Conservation (phyloP, 1,139 yeast genomes). For the Yamadazyma diospyri region DNA sequence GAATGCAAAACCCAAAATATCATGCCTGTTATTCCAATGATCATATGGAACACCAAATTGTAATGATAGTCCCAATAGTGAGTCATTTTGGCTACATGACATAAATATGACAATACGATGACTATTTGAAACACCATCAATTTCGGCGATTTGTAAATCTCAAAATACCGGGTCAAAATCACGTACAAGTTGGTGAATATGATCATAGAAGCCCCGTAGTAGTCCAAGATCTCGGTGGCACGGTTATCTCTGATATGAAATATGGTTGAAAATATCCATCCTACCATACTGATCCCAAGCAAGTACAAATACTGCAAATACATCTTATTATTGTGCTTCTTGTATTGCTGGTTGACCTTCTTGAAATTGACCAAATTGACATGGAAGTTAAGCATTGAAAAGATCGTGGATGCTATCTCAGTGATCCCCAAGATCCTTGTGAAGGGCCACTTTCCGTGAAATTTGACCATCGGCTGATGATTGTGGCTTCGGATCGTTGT, state of each 20-base stretch:
- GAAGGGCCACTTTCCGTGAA: conserved; percentile 49
- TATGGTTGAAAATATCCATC: conserved; percentile 39
- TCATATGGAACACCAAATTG: conserved; percentile 32
- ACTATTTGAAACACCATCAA: conserved; percentile 14
- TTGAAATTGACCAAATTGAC: conserved; percentile 30
- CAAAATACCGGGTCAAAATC: conserved; percentile 30
- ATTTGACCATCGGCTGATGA: conserved; percentile 33
- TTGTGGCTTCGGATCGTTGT: conserved; percentile 21
- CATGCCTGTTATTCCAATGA: conserved; percentile 31
- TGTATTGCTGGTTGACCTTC: conserved; percentile 26
- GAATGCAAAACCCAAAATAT: conserved; percentile 37
- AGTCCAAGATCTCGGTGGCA: conserved; percentile 42
- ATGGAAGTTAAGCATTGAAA: conserved; percentile 37
- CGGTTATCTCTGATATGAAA: conserved; percentile 41
- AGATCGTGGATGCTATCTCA: conserved; percentile 35
- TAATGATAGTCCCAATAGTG: conserved; percentile 40
- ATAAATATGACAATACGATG: conserved; percentile 18
- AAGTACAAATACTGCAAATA: conserved; percentile 30
- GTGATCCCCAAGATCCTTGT: conserved; percentile 35
- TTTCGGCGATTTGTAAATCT: conserved; percentile 17
- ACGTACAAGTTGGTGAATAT: conserved; percentile 37
- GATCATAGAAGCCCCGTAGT: conserved; percentile 43
- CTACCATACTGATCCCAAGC: conserved; percentile 28
- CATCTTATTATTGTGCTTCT: conserved; percentile 22
- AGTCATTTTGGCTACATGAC: conserved; percentile 29